These are phyloP conservation scores for Phoma sp. DNA, from an alignment of 2,329 filamentous ascomycete species.

Conservation along the genomic window DNA sequence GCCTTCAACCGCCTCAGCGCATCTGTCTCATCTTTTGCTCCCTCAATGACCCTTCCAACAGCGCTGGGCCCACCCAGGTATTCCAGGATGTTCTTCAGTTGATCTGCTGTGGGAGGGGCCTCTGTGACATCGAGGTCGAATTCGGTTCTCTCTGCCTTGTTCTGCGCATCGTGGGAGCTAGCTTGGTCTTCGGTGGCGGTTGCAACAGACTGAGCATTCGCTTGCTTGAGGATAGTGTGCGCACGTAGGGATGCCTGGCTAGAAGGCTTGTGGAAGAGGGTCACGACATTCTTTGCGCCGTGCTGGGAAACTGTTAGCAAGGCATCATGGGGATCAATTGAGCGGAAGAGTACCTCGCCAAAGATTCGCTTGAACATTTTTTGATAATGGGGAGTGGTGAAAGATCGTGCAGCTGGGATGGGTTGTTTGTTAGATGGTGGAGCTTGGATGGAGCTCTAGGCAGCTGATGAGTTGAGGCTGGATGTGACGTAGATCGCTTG, in stretches of 20 bases:
- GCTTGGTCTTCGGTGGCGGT: constrained; percentile 77
- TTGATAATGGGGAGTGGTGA: constrained; percentile 4
- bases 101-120: constrained; percentile 77
- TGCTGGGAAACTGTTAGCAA: constrained; percentile 42
- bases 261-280: constrained; percentile 89
- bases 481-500: constrained; percentile 37
- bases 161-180: constrained; percentile 68
- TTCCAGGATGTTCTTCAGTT: constrained; percentile 82
- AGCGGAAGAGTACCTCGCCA: constrained; percentile 48
- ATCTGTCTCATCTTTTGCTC: constrained; percentile 75
- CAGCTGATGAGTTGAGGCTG: constrained; percentile 30
- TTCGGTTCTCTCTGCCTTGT: constrained; percentile 65
- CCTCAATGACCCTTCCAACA: constrained; percentile 71
- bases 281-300: constrained; percentile 77
- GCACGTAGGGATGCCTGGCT: constrained; percentile 75
- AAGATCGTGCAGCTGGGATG: neutral
- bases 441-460: constrained; percentile 21
- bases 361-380: constrained; percentile 56
- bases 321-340: constrained; percentile 6
- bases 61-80: constrained; percentile 70
- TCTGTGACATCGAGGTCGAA: constrained; percentile 91
- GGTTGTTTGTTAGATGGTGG: constrained; percentile 22
- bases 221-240: constrained; percentile 79
- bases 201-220: constrained; percentile 71
- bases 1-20: constrained; percentile 80